Evolutionary conservation across 2,329 filamentous ascomycete species (phyloP).

Genomic region (Nothomitra cinnamomea): DNA sequence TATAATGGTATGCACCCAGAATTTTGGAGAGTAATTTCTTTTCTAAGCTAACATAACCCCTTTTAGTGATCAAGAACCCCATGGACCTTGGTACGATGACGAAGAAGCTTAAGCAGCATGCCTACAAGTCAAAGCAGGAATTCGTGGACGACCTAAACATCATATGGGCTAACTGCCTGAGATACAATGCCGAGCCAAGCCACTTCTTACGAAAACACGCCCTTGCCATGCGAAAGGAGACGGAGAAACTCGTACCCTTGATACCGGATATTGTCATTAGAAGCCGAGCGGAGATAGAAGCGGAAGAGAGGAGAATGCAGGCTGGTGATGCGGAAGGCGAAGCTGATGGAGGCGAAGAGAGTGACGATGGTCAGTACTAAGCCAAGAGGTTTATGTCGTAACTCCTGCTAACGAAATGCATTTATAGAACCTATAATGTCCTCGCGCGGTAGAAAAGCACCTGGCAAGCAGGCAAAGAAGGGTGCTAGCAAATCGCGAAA

Average conservation of each 20-base stretch:
- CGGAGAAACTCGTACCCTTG: slow-evolving; percentile 84
- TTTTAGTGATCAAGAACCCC: slow-evolving; percentile 72
- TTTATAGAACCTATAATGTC: slow-evolving; percentile 79
- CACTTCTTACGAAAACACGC: slow-evolving; percentile 86
- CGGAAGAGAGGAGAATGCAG: slow-evolving; percentile 65
- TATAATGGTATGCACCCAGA: slow-evolving; percentile 76
- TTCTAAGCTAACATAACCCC: background rate
- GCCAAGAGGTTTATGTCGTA: slow-evolving; percentile 8
- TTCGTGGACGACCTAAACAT: slow-evolving; percentile 87
- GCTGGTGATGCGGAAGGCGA: slow-evolving; percentile 70
- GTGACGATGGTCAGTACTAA: slow-evolving; percentile 45
- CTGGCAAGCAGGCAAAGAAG: slow-evolving; percentile 60
- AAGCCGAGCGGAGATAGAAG: slow-evolving; percentile 86
- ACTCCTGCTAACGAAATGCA: background rate
- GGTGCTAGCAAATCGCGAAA: slow-evolving; percentile 48
- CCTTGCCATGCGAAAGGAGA: slow-evolving; percentile 91
- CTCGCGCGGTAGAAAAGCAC: slow-evolving; percentile 78
- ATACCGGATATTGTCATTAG: slow-evolving; percentile 87
- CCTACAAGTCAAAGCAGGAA: slow-evolving; percentile 79
- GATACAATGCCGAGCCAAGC: slow-evolving; percentile 80
- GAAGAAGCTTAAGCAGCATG: slow-evolving; percentile 75
- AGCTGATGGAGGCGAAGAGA: slow-evolving; percentile 72
- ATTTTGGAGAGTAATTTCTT: too few relatives aligned
- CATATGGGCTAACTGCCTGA: slow-evolving; percentile 94
- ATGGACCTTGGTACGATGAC: slow-evolving; percentile 98